Conservation (phyloP, 1,284 basidiomycete species). For the Rhodotorula sp. region DNA sequence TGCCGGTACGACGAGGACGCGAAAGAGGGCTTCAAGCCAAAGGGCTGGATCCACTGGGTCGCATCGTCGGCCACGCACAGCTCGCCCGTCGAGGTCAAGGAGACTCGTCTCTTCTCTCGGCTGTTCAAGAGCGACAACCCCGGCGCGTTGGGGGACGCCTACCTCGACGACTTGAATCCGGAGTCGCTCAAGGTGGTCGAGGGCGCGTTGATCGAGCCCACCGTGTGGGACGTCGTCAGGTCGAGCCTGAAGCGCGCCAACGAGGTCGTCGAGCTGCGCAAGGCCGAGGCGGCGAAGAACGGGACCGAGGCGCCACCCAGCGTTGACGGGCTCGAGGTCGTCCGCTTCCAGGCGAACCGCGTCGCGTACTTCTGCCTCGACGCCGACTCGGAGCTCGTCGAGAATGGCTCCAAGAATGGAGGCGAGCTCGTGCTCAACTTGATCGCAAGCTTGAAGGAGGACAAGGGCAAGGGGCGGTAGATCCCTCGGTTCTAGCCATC, state of each 20-base stretch:
- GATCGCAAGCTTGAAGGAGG: conserved; percentile 94
- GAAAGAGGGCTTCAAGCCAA: conserved; percentile 65
- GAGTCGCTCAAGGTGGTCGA: conserved; percentile 74
- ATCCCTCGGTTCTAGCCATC: no score
- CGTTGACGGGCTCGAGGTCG: conserved; percentile 85
- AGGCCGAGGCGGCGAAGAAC: conserved; percentile 60
- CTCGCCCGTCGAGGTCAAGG: conserved; percentile 79
- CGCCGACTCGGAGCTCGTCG: conserved; percentile 71
- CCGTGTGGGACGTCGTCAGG: conserved; percentile 83
- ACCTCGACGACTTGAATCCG: conserved; percentile 73
- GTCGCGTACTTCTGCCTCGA: conserved; percentile 95
- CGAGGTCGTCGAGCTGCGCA: conserved; percentile 63
- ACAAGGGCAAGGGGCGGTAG: conserved; percentile 50
- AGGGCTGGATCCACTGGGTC: conserved; percentile 98
- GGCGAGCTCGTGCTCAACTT: conserved; percentile 78
- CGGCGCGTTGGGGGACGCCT: conserved; percentile 60
- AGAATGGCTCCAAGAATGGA: conserved; percentile 57
- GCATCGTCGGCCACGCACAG: conserved; percentile 74
- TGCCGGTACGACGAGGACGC: conserved; percentile 67
- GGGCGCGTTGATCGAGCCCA: conserved; percentile 81
- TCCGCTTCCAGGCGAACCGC: conserved; percentile 94
- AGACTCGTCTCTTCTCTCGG: conserved; percentile 87
- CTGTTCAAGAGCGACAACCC: conserved; percentile 95
- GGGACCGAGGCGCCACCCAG: conserved; percentile 61
- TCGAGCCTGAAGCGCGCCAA: conserved; percentile 65